Conservation (phyloP, 2,329 filamentous ascomycete species). For the Achaetomium macrosporum region DNA sequence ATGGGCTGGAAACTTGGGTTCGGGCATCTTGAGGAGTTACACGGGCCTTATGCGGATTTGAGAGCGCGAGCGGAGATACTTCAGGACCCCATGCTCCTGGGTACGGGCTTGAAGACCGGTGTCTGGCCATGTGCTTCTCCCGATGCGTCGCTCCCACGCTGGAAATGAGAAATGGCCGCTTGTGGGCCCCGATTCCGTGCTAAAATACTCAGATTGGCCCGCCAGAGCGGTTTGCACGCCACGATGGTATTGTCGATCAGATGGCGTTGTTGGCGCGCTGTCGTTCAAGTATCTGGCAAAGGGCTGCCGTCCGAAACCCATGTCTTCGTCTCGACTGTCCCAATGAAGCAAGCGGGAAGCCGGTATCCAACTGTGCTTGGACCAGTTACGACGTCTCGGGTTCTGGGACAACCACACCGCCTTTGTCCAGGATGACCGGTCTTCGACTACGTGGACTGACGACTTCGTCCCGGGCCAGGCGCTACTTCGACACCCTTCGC, state of each 20-base stretch:
- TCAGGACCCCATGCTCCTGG: constrained; percentile 22
- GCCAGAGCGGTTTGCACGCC: constrained; percentile 27
- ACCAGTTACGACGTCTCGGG: constrained; percentile 12
- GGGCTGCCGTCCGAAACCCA: constrained; percentile 14
- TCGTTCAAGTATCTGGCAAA: constrained; percentile 16
- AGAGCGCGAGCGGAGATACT: constrained; percentile 20
- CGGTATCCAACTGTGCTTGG: constrained; percentile 6
- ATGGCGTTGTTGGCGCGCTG: constrained; percentile 22
- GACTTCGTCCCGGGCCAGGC: constrained; percentile 5
- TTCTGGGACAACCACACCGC: constrained; percentile 15
- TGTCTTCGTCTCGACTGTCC: constrained; percentile 16
- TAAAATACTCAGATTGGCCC: constrained; percentile 29
- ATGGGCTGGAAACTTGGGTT: constrained; percentile 8
- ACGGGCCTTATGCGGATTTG: constrained; percentile 20
- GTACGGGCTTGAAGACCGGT: constrained; percentile 17
- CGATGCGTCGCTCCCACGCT: constrained; percentile 26
- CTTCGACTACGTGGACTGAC: constrained; percentile 17
- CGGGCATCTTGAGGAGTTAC: constrained; percentile 23
- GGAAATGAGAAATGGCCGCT: constrained; percentile 28
- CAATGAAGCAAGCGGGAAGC: constrained; percentile 15
- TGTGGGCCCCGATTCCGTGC: constrained; percentile 28
- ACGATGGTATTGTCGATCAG: constrained; percentile 33
- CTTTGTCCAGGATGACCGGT: constrained; percentile 16
- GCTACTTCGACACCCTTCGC: constrained; percentile 11
- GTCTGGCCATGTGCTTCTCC: constrained; percentile 21